These are phyloP conservation scores for Magnaporthiopsis rhizophila DNA, from an alignment of 2,329 filamentous ascomycete genomes.

Conservation along the genomic window DNA sequence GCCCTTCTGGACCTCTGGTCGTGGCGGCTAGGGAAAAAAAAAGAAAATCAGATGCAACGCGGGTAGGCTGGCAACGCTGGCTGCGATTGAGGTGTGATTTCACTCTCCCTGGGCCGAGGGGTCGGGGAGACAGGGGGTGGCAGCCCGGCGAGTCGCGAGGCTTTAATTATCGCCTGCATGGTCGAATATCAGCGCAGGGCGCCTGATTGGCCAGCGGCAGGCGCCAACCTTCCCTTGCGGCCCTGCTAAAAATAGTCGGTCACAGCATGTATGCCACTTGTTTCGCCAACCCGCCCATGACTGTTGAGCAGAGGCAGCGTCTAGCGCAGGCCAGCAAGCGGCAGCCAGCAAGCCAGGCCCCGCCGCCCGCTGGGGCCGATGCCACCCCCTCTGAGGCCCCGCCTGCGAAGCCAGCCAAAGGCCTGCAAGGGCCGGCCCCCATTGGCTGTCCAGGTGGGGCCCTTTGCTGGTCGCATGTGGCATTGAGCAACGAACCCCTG, in stretches of 20 bases:
- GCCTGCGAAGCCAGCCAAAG: not conserved
- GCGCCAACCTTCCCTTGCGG: slow-evolving; percentile 9
- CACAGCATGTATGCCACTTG: slow-evolving; percentile 11
- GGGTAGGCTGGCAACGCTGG: not conserved
- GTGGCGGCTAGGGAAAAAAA: not conserved
- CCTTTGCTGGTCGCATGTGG: not conserved
- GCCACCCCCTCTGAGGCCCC: not conserved
- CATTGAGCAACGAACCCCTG: not conserved
- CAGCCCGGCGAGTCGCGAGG: slow-evolving; percentile 15
- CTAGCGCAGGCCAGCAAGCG: not conserved
- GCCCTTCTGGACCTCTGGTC: not conserved
- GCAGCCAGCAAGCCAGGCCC: not conserved
- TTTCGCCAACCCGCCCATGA: slow-evolving; percentile 13
- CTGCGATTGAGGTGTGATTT: too few relatives aligned
- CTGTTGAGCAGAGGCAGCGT: not conserved
- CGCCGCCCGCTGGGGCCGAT: not conserved
- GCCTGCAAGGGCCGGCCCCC: not conserved
- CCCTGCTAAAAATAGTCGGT: slow-evolving; percentile 11
- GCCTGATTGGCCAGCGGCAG: slow-evolving; percentile 12
- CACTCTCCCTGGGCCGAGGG: slow-evolving; percentile 2
- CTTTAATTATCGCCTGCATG: slow-evolving; percentile 18
- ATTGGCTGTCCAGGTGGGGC: not conserved
- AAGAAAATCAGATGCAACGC: not conserved
- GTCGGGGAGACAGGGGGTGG: not conserved
- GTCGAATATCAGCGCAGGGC: slow-evolving; percentile 9